These are phyloP conservation scores for Phylloporus sp. DNA, from an alignment of 768 basidiomycete species.

Conservation along the genomic window DNA sequence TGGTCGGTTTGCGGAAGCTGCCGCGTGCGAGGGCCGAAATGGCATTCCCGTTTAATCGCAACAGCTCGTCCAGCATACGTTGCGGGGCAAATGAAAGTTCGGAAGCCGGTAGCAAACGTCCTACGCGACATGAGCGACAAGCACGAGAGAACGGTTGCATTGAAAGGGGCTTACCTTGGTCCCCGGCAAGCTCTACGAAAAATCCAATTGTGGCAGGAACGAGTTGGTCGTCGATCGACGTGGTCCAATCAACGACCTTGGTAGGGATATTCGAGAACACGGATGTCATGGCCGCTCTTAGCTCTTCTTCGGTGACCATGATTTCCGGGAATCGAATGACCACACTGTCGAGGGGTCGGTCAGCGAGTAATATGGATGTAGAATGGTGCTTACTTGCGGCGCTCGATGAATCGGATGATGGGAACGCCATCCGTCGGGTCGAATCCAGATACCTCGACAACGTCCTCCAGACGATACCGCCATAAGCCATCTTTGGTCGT, in stretches of 20 bases:
- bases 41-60: not conserved
- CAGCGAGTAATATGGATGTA: not conserved
- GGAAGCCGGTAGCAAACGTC: not conserved
- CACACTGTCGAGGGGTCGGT: not conserved
- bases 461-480: conserved; percentile 18
- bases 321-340: conserved; percentile 8
- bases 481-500: conserved; percentile 19
- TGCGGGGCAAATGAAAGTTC: not conserved
- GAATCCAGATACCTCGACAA: conserved; percentile 21
- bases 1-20: conserved; percentile 12
- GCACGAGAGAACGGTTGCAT: not conserved
- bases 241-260: conserved; percentile 14
- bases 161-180: not conserved
- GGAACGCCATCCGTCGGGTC: conserved; percentile 15
- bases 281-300: conserved; percentile 5
- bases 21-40: not conserved
- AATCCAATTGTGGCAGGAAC: conserved; percentile 11
- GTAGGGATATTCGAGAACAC: not conserved
- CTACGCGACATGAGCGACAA: not conserved
- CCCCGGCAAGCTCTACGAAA: conserved; percentile 12
- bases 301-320: conserved; percentile 11
- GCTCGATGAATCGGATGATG: conserved; percentile 7
- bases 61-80: conserved; percentile 10
- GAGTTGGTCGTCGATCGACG: conserved; percentile 3
- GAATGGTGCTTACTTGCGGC: too few species aligned